Percentiles rank a stretch among this genome's conserved stretches.
Evolutionary conservation across 2,329 filamentous ascomycete genomes (phyloP).

Genomic region (Pleomassaria siparia): DNA sequence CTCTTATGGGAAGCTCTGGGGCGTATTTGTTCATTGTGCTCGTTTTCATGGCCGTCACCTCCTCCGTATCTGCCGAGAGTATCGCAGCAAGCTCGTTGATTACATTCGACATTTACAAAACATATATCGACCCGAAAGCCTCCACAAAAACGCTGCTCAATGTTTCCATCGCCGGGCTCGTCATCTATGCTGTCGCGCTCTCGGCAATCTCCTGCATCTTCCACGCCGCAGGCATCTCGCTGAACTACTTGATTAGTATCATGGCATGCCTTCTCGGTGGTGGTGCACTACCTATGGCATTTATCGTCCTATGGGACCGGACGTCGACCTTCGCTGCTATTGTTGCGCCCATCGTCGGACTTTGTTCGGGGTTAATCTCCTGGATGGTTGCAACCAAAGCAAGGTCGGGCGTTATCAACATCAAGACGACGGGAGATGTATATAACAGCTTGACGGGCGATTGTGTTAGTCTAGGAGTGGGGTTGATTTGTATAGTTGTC

Average conservation of each 20-base stretch:
- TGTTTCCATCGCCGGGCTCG: conserved; percentile 33
- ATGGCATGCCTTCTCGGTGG: conserved; percentile 23
- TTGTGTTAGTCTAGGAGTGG: conserved; percentile 7
- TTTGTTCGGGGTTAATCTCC: conserved; percentile 10
- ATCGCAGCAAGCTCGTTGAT: conserved; percentile 36
- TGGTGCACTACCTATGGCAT: conserved; percentile 20
- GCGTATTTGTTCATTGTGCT: conserved; percentile 10
- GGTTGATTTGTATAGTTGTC: conserved; percentile 3
- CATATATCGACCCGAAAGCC: conserved; percentile 31
- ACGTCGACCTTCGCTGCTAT: conserved; percentile 14
- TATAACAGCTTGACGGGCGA: conserved; percentile 7
- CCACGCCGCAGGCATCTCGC: conserved; percentile 31
- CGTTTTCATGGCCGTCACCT: conserved; percentile 18
- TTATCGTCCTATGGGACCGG: conserved; percentile 29
- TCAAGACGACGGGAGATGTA: conserved; percentile 13
- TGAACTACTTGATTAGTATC: conserved; percentile 10
- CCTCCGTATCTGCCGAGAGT: conserved; percentile 29
- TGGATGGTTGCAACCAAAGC: conserved; percentile 24
- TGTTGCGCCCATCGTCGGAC: conserved; percentile 2
- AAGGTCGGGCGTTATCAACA: conserved; percentile 20
- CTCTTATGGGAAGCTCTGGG: conserved; percentile 11
- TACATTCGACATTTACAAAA: conserved; percentile 43
- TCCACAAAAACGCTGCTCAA: conserved; percentile 29
- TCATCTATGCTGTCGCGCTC: conserved; percentile 23
- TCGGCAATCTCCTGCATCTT: conserved; percentile 2